Evolutionary conservation across 352 stramenopile species (phyloP), one percentile per base, ranked within the genome.

Genomic region (Phytophthora rubi): DNA sequence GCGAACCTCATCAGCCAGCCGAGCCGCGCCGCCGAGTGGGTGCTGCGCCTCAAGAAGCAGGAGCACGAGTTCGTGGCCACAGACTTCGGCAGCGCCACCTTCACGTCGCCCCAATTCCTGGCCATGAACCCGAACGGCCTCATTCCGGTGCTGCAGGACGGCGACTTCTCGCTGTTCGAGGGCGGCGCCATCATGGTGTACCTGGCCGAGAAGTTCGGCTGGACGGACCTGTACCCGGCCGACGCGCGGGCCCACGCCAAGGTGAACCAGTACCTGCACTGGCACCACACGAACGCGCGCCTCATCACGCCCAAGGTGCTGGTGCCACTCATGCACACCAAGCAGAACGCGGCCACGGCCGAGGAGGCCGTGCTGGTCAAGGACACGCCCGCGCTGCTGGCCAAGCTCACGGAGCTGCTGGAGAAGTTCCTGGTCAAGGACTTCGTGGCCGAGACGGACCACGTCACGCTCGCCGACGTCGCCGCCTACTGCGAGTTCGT

Each of bases 231-330:
- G 35, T 90, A 91, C 59, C 82, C 81, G 49, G 65, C 32, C n/a
- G 81, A 89, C 51, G 53, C 77, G 15, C 58, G 83, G 57, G 71
- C 74, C 33, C 84, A 77, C 54, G 80, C 84, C 52, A 92, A 92
- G 71, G 65, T 92, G 35, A 82, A 92, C 75, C 70, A 92, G 73
- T 89, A 87, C 54, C 73, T 92, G 47, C 77, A 88, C 78, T 92
- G 85, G 85, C 85, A 92, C 69, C 85, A 92, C 82, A 88, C 76
- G 55, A 85, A 81, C 67, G 68, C 63, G 45, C 83, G 83, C 21
- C 44, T 72, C 28, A 82, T 82, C 64, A 89, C 83, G 47, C 42
- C 66, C 28, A 63, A 81, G 21, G 65, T 91, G 13, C 52, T 91
- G 15, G 72, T 78, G 52, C 79, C 80, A 44, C 60, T 77, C 26